Conservation (phyloP, 2,329 filamentous ascomycete species). For the Cryphonectria nitschkei region DNA sequence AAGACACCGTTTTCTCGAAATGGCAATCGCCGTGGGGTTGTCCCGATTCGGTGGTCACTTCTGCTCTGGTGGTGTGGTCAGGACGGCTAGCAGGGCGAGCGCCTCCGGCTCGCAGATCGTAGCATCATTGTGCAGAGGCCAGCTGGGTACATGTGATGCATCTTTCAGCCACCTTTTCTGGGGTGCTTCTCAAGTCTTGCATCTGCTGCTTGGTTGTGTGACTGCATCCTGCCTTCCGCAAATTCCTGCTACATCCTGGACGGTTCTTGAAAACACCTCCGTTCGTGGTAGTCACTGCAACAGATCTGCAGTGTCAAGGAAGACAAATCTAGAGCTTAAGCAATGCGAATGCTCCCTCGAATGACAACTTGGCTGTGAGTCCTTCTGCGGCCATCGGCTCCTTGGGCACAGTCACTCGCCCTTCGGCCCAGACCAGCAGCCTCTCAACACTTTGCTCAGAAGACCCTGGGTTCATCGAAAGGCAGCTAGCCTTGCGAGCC, state of each 20-base stretch:
- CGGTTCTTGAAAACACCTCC: not conserved
- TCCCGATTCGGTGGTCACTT: not conserved
- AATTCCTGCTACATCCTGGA: not conserved
- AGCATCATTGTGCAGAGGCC: slow-evolving; percentile 1
- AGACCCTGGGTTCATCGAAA: not conserved
- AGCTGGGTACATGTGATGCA: not conserved
- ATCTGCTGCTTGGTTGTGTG: not conserved
- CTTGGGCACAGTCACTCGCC: not conserved
- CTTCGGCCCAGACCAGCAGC: not conserved
- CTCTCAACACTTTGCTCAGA: not conserved
- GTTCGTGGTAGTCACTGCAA: slow-evolving; percentile 1
- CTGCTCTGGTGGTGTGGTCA: not conserved
- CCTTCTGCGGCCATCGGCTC: not conserved
- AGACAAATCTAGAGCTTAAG: not conserved
- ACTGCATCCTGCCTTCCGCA: not conserved
- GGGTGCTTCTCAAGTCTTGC: not conserved
- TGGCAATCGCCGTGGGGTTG: not conserved
- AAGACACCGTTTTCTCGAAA: not conserved
- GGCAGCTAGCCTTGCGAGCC: not conserved
- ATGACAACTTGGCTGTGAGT: not conserved
- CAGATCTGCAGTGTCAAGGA: not conserved
- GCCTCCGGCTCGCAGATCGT: not conserved
- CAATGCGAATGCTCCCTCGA: not conserved
- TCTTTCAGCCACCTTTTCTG: not conserved
- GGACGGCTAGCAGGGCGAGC: not conserved